Conservation (phyloP, 2,329 filamentous ascomycete species). For the Paracamarosporium sp. region DNA sequence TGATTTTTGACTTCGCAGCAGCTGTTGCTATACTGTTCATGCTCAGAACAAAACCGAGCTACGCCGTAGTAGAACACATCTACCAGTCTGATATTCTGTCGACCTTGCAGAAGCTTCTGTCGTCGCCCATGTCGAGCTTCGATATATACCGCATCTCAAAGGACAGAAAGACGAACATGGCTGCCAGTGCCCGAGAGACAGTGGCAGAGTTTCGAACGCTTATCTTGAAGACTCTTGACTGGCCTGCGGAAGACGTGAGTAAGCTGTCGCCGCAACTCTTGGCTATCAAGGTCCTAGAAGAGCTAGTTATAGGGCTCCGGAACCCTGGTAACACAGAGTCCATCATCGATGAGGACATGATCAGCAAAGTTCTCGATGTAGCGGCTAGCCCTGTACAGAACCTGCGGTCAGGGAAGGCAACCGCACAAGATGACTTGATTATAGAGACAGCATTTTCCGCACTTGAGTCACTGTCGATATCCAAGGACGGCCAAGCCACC, state of each 20-base stretch:
- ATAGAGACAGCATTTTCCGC: constrained; percentile 57
- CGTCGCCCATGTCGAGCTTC: constrained; percentile 46
- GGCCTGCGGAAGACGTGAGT: constrained; percentile 61
- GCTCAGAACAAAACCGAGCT: constrained; percentile 65
- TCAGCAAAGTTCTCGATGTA: constrained; percentile 53
- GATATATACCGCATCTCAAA: constrained; percentile 68
- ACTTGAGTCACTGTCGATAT: constrained; percentile 59
- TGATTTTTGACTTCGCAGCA: constrained; percentile 65
- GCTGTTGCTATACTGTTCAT: constrained; percentile 70
- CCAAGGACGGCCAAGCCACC: constrained; percentile 43
- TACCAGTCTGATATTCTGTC: constrained; percentile 60
- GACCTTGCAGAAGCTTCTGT: constrained; percentile 65
- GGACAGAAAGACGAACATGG: constrained; percentile 72
- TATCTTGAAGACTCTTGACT: constrained; percentile 63
- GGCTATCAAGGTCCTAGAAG: constrained; percentile 68
- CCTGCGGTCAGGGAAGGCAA: constrained; percentile 19
- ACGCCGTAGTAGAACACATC: constrained; percentile 65
- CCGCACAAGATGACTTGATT: constrained; percentile 24
- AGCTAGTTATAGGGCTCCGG: constrained; percentile 61
- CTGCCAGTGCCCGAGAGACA: constrained; percentile 66
- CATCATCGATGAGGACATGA: constrained; percentile 49
- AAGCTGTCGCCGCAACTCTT: constrained; percentile 68
- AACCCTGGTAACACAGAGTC: constrained; percentile 56
- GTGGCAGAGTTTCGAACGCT: constrained; percentile 62
- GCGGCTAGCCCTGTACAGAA: constrained; percentile 31